Conservation (phyloP, 768 basidiomycete genomes). For the Lentinula sp. region DNA sequence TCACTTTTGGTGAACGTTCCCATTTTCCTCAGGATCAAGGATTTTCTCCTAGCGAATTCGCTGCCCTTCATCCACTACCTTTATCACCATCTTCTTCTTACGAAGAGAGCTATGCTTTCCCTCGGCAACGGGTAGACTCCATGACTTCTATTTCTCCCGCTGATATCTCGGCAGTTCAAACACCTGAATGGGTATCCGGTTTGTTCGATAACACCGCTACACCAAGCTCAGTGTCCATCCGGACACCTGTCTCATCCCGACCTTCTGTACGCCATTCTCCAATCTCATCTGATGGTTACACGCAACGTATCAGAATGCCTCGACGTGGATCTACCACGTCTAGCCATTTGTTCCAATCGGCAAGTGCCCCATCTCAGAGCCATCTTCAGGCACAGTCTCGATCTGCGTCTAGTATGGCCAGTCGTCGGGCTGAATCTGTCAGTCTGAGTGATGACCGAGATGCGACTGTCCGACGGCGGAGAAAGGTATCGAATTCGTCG, state of each 20-base stretch:
- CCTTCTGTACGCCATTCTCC: constrained; percentile 44
- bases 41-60: constrained; percentile 58
- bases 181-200: constrained; percentile 64
- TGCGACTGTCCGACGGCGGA: constrained; percentile 66
- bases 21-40: constrained; percentile 41
- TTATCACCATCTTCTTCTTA: constrained; percentile 51
- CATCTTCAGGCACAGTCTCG: constrained; percentile 48
- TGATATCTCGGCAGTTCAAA: constrained; percentile 42
- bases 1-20: constrained; percentile 39
- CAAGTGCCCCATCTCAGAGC: constrained; percentile 60
- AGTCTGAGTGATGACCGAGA: constrained; percentile 49
- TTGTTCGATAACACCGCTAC: constrained; percentile 49
- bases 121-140: constrained; percentile 42
- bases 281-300: constrained; percentile 27
- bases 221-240: constrained; percentile 20
- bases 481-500: constrained; percentile 29
- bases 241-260: constrained; percentile 37
- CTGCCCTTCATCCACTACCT: constrained; percentile 56
- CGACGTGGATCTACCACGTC: constrained; percentile 43
- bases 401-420: constrained; percentile 37
- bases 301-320: constrained; percentile 33
- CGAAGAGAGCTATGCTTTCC: constrained; percentile 32
- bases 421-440: constrained; percentile 58
- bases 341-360: constrained; percentile 57
- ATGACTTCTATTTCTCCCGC: constrained; percentile 55